Evolutionary conservation across 139 green algal species (phyloP), one percentile per base, ranked within the genome.

Genomic region (Chlamydomonas incerta): DNA sequence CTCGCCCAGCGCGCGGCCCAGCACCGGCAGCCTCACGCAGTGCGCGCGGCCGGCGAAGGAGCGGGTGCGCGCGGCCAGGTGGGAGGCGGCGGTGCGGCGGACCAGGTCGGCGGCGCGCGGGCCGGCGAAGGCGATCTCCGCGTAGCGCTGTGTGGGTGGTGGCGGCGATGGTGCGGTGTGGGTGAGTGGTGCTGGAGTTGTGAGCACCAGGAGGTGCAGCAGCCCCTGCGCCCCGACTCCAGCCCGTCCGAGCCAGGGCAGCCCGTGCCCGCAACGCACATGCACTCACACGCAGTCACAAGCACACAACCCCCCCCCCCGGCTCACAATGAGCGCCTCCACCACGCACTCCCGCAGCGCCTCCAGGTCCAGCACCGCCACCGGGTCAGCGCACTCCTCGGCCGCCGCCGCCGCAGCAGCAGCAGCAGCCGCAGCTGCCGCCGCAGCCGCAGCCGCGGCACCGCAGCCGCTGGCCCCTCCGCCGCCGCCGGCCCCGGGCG

Each of bases 31-130:
- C 29, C 60, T 35, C 17, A 72, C 28, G 75, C 75, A 83, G 62
- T 83, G 75, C 60, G 65, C 75, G 6, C 75, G 62, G 17, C 75
- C 75, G 11, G 37, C 75, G 37, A 83, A 72, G 28, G 75, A 52
- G 34, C 37, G 60, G 60, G 75, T 83, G 18, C 60, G 62, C 13
- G 28, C 0, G 37, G 75, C 35, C 14, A 83, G 75, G 37, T 73
- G 75, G 0, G 9, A 3, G 75, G 37, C 37, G 14, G 75, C 62
- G 0, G 37, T 17, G 26, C 37, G 37, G 60, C 75, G 75, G 35
- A 83, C 41, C 14, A 35, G 15, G 75, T 83, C 75, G 35, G 70
- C 60, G 18, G 35, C 23, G 15, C 75, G 75, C 35, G 24, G 31
- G 24, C 62, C 75, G 28, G 35, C 21, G 75, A 83, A 83, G 17